Percentiles rank a stretch among this genome's conserved stretches.
Conservation (phyloP, 257 asterid species). For the Lavandula angustifolia region DNA sequence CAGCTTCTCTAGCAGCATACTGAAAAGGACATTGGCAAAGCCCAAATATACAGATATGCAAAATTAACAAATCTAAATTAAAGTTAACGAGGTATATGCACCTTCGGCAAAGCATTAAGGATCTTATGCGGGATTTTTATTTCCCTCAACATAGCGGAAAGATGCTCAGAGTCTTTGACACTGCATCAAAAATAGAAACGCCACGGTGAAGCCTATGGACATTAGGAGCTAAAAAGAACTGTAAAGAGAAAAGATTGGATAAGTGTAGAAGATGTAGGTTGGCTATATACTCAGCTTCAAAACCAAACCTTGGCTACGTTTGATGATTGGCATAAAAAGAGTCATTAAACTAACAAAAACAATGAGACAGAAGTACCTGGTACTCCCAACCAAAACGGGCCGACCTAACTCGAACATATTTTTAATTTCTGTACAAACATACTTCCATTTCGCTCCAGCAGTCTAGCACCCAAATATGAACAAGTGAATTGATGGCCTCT, state of each 20-base stretch:
- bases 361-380: constrained; percentile 67
- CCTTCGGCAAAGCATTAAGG: constrained; percentile 99
- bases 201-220: constrained; percentile 24
- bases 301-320: constrained; percentile 11
- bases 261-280: too few relatives aligned
- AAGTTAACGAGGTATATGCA: constrained; percentile 33
- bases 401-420: constrained; percentile 83
- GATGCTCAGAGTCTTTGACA: constrained; percentile 90
- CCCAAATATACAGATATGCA: constrained; percentile 14
- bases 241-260: constrained; percentile 3
- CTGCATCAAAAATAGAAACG: constrained; percentile 54
- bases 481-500: constrained; percentile 28
- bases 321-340: too few relatives aligned
- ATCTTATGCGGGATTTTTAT: constrained; percentile 86
- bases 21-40: constrained; percentile 38
- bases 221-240: background rate
- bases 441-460: constrained; percentile 91
- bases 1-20: constrained; percentile 99
- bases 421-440: constrained; percentile 82
- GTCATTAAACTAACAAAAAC: too few relatives aligned
- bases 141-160: constrained; percentile 71
- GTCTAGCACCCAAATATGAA: constrained; percentile 52
- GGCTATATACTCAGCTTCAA: constrained; percentile 26
- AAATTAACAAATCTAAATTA: constrained; percentile 17
- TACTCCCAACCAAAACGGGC: constrained; percentile 95